A percentile compares a stretch with the other conserved stretches of the same genome.
phyloP scores from a whole-genome alignment of 371 early-diverging fungal species.

The Mucor saturninus region DNA sequence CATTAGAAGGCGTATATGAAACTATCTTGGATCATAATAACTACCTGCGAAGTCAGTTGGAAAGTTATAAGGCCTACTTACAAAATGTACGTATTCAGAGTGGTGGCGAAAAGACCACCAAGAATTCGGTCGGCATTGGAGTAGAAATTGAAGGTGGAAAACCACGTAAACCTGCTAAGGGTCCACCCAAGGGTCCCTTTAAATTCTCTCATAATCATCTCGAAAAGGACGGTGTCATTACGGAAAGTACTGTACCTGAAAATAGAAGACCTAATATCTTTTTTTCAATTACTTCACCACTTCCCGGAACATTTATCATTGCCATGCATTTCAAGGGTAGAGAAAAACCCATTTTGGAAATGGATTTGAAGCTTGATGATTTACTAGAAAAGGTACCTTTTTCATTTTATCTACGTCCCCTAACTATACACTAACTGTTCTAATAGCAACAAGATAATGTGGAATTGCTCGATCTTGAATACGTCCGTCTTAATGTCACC shows the following conservation, averaged over 20 bases:
- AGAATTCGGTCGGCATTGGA: slow-evolving; percentile 52
- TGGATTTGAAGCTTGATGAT: slow-evolving; percentile 95
- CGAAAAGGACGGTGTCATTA: slow-evolving; percentile 92
- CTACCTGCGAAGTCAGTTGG: slow-evolving; percentile 86
- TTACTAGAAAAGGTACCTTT: slow-evolving; percentile 35
- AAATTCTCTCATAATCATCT: slow-evolving; percentile 85
- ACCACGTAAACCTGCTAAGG: slow-evolving; percentile 43
- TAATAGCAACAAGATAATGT: slow-evolving; percentile 91
- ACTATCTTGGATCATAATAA: slow-evolving; percentile 95
- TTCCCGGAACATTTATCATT: slow-evolving; percentile 89
- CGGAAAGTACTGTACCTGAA: slow-evolving; percentile 91
- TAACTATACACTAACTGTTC: background rate
- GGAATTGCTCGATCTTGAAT: slow-evolving; percentile 87
- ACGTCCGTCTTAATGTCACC: slow-evolving; percentile 81
- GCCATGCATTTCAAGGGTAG: slow-evolving; percentile 89
- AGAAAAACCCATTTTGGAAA: slow-evolving; percentile 92
- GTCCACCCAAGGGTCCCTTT: slow-evolving; percentile 62
- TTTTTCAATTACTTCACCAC: slow-evolving; percentile 86
- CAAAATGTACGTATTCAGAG: slow-evolving; percentile 92
- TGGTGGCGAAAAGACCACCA: slow-evolving; percentile 54
- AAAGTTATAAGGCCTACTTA: slow-evolving; percentile 93
- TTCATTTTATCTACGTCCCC: background rate
- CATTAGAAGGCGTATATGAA: slow-evolving; percentile 84
- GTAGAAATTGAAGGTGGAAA: slow-evolving; percentile 43
- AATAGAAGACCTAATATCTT: slow-evolving; percentile 88